Conservation (phyloP, 352 stramenopile species). For the Globisporangium spiculum region DNA sequence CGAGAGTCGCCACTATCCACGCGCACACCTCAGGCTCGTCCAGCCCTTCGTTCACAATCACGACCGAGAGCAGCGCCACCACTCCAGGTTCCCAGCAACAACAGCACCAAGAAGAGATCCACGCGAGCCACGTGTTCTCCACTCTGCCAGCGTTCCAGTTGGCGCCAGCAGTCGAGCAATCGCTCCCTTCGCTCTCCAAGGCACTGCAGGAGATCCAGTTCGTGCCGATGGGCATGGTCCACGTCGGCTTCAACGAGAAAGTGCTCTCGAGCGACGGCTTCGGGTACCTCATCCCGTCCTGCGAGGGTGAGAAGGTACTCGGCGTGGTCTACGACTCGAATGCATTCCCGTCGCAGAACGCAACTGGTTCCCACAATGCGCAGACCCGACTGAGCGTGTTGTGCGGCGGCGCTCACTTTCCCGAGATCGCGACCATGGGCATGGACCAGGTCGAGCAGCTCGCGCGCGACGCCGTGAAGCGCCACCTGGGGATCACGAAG, state of each 20-base stretch:
- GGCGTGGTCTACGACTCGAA: slow-evolving; percentile 89
- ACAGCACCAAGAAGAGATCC: slow-evolving; percentile 29
- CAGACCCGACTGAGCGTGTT: slow-evolving; percentile 86
- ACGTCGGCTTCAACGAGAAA: slow-evolving; percentile 64
- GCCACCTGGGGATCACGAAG: slow-evolving; percentile 65
- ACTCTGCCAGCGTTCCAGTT: slow-evolving; percentile 70
- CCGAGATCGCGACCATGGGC: slow-evolving; percentile 41
- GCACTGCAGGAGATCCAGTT: slow-evolving; percentile 70
- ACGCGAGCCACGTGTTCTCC: slow-evolving; percentile 71
- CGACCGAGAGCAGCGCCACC: slow-evolving; percentile 31
- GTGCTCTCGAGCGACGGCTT: slow-evolving; percentile 74
- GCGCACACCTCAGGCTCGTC: background rate
- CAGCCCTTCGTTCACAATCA: slow-evolving; percentile 33
- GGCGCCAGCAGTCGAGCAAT: slow-evolving; percentile 35
- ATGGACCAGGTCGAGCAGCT: slow-evolving; percentile 51
- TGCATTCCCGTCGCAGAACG: slow-evolving; percentile 84
- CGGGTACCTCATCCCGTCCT: slow-evolving; percentile 79
- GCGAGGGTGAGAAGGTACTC: slow-evolving; percentile 68
- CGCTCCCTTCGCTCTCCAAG: slow-evolving; percentile 43
- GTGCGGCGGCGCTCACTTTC: slow-evolving; percentile 77
- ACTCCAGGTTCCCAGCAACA: slow-evolving; percentile 23
- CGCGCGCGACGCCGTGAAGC: slow-evolving; percentile 60
- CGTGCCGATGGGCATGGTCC: slow-evolving; percentile 80
- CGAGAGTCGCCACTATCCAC: slow-evolving; percentile 29
- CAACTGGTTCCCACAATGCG: slow-evolving; percentile 2